These are phyloP conservation scores for Paramecium primaurelia DNA, from an alignment of 73 alveolate species.

Conservation along the genomic window DNA sequence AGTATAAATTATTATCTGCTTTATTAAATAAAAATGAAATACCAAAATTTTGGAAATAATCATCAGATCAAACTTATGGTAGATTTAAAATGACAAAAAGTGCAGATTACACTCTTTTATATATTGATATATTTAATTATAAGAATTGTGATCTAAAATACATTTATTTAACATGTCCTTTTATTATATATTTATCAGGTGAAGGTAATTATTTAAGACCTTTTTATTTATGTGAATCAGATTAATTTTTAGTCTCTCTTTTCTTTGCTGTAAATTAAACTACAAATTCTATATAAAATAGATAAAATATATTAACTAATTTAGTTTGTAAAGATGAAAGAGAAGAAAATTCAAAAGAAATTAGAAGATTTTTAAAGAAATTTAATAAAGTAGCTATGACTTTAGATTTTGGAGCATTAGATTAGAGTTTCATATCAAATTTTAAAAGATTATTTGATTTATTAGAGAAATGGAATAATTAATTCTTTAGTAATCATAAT, in stretches of 20 bases:
- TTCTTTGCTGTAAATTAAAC: conserved; percentile 12
- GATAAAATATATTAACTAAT: not conserved
- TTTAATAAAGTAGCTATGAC: conserved; percentile 43
- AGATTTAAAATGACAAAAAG: conserved; percentile 40
- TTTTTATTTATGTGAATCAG: conserved; percentile 43
- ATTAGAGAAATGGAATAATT: conserved; percentile 9
- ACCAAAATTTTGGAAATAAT: not conserved
- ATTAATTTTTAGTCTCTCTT: conserved; percentile 13
- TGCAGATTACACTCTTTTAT: conserved; percentile 35
- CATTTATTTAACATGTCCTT: conserved; percentile 36
- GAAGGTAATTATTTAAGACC: conserved; percentile 46
- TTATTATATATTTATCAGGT: conserved; percentile 12
- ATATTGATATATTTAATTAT: conserved; percentile 29
- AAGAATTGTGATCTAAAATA: conserved; percentile 35
- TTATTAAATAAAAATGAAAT: not conserved
- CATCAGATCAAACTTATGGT: not conserved
- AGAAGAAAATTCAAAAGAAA: conserved; percentile 37
- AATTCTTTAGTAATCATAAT: not conserved
- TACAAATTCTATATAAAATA: not conserved
- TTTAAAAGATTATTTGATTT: not conserved
- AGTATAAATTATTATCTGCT: not conserved
- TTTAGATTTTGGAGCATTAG: conserved; percentile 27
- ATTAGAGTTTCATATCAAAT: not conserved
- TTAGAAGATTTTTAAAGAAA: conserved; percentile 28
- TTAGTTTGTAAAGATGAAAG: not conserved